Conservation (phyloP, 306 rosid species). For the Sindora glabra region DNA sequence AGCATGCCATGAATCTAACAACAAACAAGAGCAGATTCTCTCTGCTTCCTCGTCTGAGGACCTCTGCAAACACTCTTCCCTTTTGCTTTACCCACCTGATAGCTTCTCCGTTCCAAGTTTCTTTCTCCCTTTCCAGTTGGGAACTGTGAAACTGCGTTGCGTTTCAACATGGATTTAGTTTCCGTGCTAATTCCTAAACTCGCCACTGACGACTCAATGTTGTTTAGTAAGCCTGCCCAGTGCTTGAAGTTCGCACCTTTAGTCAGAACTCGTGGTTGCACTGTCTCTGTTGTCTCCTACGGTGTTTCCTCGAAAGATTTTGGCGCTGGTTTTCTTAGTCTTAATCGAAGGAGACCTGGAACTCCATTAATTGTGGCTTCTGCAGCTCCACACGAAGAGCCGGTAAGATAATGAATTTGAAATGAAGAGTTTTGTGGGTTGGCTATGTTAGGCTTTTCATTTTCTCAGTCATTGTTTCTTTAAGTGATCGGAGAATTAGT, state of each 20-base stretch:
- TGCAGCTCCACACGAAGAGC: slow-evolving; percentile 52
- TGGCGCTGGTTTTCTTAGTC: slow-evolving; percentile 12
- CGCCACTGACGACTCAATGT: slow-evolving; percentile 2
- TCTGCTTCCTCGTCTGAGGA: too few relatives aligned
- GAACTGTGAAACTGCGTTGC: too few relatives aligned
- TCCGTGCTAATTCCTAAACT: slow-evolving; percentile 56
- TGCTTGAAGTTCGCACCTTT: slow-evolving; percentile 37
- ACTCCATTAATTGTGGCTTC: slow-evolving; percentile 27
- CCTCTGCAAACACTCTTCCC: too few relatives aligned
- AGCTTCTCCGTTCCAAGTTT: too few relatives aligned
- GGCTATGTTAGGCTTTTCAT: not conserved
- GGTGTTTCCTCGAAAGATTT: slow-evolving; percentile 14
- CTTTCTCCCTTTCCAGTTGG: too few relatives aligned
- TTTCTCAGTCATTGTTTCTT: not conserved
- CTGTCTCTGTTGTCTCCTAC: slow-evolving; percentile 12
- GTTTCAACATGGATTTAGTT: too few relatives aligned
- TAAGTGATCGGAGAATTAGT: not conserved
- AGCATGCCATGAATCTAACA: too few relatives aligned
- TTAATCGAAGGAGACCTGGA: slow-evolving; percentile 22
- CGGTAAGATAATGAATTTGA: slow-evolving; percentile 52
- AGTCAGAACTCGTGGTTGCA: slow-evolving; percentile 20
- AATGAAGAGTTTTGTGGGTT: not conserved
- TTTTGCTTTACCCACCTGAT: too few relatives aligned
- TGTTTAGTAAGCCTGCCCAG: slow-evolving; percentile 17
- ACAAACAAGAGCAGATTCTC: too few relatives aligned